Base-by-base conservation (phyloP, 2,329 filamentous ascomycete species). In the Lojkania enalia region DNA sequence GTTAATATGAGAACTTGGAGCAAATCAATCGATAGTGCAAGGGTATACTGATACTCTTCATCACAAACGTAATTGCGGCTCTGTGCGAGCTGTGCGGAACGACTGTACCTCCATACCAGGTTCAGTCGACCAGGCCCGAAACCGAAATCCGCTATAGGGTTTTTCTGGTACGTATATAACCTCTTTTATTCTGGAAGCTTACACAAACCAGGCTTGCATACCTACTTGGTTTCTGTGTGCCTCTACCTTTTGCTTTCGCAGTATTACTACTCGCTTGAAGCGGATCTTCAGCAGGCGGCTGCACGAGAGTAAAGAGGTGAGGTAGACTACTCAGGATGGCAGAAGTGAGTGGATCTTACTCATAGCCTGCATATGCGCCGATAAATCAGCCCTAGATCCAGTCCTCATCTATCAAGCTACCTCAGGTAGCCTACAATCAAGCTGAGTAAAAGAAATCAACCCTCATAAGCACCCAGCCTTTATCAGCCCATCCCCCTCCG, bases 361-460 rank as follows among this genome's bases (percentile, higher is more conserved):
- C 12, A 16, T 48, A 20, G 46, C 40, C 3, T 49, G 37, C 35
- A 37, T 48, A 2, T 49, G 39, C 35, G 46, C 42, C 36, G 31
- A 49, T 42, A 39, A 46, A 23, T 40, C 31, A 23, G 23, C 25
- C 27, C 31, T 54, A 12, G 29, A 25, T 13, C 48, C 42, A 32
- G 16, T 12, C n/a, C 32, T 54, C 12, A 49, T 51, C 15, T 54
- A 49, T 47, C 13, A 48, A 31, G 20, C 44, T 39, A 15, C 29
- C 15, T 15, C 15, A 16, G 30, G 16, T 2, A 31, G 4, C 19
- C 18, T 54, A 15, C 31, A 54, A 39, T 35, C 11, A 16, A 36
- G n/a, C 20, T 52, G n/a, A 16, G 46, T 49, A 15, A 7, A 52
- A 15, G 27, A 31, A 19, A 36, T 46, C 6, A 30, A 43, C 13